These are phyloP conservation scores for Puccinia novopanici DNA, from an alignment of 1,284 basidiomycete genomes.

Conservation along the genomic window DNA sequence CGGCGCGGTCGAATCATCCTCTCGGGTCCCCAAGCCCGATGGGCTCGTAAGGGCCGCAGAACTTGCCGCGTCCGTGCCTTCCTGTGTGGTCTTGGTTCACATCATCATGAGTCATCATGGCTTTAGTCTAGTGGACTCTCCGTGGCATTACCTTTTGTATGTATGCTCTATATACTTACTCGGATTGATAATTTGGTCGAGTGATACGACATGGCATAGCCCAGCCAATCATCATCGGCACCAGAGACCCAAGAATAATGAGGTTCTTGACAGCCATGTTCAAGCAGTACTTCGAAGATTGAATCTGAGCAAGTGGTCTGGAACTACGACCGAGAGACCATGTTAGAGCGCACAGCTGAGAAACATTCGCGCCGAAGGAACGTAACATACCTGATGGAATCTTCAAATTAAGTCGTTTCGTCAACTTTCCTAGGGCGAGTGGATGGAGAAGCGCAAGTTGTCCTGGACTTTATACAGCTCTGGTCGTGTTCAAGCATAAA, in stretches of 20 bases:
- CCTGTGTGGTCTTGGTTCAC: not conserved
- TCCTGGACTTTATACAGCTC: too few species aligned
- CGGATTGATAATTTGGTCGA: not conserved
- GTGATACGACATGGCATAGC: slow-evolving; percentile 1
- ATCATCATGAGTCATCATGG: not conserved
- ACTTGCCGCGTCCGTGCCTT: not conserved
- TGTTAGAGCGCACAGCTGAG: not conserved
- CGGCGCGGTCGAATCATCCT: not conserved
- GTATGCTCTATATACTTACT: not conserved
- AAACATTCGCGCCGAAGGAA: not conserved
- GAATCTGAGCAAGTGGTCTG: not conserved
- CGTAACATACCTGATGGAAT: too few species aligned
- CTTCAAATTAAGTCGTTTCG: too few species aligned
- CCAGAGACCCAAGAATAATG: not conserved
- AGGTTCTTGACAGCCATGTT: not conserved
- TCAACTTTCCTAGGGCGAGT: too few species aligned
- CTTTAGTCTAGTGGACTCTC: not conserved
- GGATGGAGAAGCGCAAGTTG: too few species aligned
- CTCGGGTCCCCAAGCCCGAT: not conserved
- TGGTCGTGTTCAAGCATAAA: too few species aligned
- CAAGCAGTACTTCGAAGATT: not conserved
- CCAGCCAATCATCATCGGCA: slow-evolving; percentile 1
- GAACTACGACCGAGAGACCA: not conserved
- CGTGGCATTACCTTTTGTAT: not conserved
- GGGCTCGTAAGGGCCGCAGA: not conserved